Conservation (phyloP, 2,329 filamentous ascomycete species). For the Escovopsis sp. region DNA sequence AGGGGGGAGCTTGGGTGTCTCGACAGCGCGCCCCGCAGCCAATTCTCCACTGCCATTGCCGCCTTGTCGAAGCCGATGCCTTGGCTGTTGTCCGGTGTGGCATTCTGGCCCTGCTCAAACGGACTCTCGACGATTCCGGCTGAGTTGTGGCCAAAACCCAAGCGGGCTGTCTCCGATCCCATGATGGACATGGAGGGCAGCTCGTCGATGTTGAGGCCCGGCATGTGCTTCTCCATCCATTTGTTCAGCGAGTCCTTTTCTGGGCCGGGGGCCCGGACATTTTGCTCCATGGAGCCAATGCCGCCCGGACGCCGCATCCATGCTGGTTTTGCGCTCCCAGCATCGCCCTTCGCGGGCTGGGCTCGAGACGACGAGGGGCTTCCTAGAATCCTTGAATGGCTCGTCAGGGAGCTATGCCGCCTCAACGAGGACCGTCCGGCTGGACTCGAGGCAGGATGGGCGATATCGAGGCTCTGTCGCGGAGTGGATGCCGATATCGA, state of each 20-base stretch:
- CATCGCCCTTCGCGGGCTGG: conserved; percentile 17
- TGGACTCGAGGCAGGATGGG: conserved; percentile 28
- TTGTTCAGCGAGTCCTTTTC: conserved; percentile 73
- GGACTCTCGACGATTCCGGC: conserved; percentile 36
- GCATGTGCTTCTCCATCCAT: conserved; percentile 71
- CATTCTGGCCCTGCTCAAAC: conserved; percentile 32
- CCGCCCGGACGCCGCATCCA: conserved; percentile 77
- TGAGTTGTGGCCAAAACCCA: conserved; percentile 32
- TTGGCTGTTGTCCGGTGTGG: conserved; percentile 26
- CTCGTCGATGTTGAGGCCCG: conserved; percentile 57
- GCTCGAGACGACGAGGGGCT: conserved; percentile 22
- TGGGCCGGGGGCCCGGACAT: conserved; percentile 61
- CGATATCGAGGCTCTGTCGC: conserved; percentile 47
- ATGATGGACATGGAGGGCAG: conserved; percentile 52
- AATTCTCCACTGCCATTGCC: conserved; percentile 76
- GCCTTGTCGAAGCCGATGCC: conserved; percentile 60
- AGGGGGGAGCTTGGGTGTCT: conserved; percentile 42
- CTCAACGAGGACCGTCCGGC: conserved; percentile 21
- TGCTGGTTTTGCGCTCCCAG: conserved; percentile 28
- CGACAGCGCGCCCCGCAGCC: conserved; percentile 69
- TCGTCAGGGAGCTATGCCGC: conserved; percentile 28
- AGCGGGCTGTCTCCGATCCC: conserved; percentile 43
- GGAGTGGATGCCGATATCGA: conserved; percentile 45
- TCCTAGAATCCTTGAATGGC: conserved; percentile 18
- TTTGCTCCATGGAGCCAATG: conserved; percentile 65